Conservation (phyloP, 1,284 basidiomycete genomes). For the Xanthoconium separans region DNA sequence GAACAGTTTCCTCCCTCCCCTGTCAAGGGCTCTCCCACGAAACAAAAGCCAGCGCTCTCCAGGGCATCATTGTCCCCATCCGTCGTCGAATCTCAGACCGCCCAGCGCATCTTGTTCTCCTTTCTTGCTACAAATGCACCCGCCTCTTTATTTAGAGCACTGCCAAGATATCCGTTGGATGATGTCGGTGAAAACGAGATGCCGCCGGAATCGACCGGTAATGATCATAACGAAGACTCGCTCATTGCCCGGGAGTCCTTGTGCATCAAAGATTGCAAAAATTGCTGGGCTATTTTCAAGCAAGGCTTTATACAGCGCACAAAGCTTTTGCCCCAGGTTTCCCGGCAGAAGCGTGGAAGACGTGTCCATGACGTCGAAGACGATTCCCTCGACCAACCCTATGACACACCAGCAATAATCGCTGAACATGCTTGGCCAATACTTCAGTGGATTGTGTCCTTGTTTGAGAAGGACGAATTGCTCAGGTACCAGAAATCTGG, state of each 20-base stretch:
- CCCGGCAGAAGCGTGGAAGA: constrained; percentile 34
- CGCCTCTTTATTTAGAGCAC: constrained; percentile 47
- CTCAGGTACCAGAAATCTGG: constrained; percentile 29
- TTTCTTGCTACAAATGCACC: constrained; percentile 59
- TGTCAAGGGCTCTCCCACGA: constrained; percentile 38
- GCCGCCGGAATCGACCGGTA: constrained; percentile 9
- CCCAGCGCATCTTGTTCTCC: constrained; percentile 55
- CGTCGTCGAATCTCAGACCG: constrained; percentile 44
- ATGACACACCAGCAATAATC: constrained; percentile 39
- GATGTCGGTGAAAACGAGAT: constrained; percentile 10
- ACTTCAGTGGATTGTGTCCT: constrained; percentile 59
- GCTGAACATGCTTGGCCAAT: constrained; percentile 63
- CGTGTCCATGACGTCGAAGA: constrained; percentile 22
- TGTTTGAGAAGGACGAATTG: constrained; percentile 65
- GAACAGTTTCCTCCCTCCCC: constrained; percentile 43
- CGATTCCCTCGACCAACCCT: constrained; percentile 26
- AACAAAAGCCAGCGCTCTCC: constrained; percentile 24
- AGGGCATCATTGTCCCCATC: constrained; percentile 44
- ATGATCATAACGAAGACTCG: constrained; percentile 51
- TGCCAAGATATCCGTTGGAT: constrained; percentile 47
- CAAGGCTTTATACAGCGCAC: constrained; percentile 50
- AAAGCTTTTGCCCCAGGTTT: constrained; percentile 30
- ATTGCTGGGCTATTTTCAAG: constrained; percentile 60
- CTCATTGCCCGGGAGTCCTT: constrained; percentile 52
- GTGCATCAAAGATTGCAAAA: constrained; percentile 51